Evolutionary conservation across 768 basidiomycete species (phyloP).

Genomic region (Gyrodon lividus): DNA sequence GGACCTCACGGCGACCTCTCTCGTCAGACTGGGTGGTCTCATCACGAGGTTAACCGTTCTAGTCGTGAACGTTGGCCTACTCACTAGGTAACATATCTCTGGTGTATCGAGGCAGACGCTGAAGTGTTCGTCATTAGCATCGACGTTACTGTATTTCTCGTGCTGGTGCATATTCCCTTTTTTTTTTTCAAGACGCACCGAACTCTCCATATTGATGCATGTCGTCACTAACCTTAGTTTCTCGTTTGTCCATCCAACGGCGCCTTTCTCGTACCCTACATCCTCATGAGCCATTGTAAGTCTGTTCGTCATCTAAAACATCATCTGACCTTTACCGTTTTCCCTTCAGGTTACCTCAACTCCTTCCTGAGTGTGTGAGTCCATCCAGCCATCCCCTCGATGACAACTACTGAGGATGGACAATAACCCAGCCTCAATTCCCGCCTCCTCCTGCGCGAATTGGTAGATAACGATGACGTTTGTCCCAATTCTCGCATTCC

Average conservation of each 20-base stretch:
- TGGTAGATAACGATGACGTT: conserved; percentile 28
- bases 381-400: too few species aligned
- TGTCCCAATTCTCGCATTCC: background rate
- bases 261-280: conserved; percentile 36
- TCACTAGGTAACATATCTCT: conserved; percentile 30
- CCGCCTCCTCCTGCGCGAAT: conserved; percentile 27
- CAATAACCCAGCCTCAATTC: conserved; percentile 24
- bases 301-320: background rate
- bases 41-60: conserved; percentile 34
- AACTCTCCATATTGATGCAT: background rate
- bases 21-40: conserved; percentile 28
- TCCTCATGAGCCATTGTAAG: conserved; percentile 39
- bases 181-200: background rate
- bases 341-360: conserved; percentile 35
- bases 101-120: background rate
- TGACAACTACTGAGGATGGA: background rate
- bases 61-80: conserved; percentile 35
- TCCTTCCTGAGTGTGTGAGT: conserved; percentile 39
- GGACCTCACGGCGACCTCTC: background rate
- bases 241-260: conserved; percentile 36
- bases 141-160: conserved; percentile 29
- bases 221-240: conserved; percentile 21
- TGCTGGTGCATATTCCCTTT: conserved; percentile 15
- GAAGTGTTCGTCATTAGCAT: conserved; percentile 18
- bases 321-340: too few species aligned